These are phyloP conservation scores for Nigrograna mackinnonii DNA, from an alignment of 2,329 filamentous ascomycete genomes.

Conservation along the genomic window DNA sequence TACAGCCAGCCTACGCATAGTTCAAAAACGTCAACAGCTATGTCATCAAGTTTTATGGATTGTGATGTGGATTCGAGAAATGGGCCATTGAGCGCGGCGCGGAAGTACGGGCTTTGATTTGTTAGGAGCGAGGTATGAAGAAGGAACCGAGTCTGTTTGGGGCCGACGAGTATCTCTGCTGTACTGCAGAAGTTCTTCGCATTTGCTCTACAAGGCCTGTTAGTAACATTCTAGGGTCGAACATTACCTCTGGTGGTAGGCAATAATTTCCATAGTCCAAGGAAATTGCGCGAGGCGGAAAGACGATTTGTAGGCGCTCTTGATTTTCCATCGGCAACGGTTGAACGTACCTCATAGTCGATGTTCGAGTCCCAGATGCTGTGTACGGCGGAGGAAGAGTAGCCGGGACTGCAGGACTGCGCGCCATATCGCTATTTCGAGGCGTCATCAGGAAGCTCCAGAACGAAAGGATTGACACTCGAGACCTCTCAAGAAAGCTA, in stretches of 20 bases:
- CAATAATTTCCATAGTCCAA: too few species aligned
- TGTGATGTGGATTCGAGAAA: conserved; percentile 51
- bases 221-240: too few species aligned
- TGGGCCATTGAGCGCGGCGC: conserved; percentile 51
- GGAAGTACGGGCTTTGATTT: conserved; percentile 53
- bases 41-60: conserved; percentile 47
- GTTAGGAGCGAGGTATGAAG: conserved; percentile 55
- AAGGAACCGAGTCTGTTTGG: conserved; percentile 43
- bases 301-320: too few species aligned
- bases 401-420: conserved; percentile 16
- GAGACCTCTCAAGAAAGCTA: not conserved
- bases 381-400: conserved; percentile 35
- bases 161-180: conserved; percentile 43
- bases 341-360: conserved; percentile 9
- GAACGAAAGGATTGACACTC: not conserved
- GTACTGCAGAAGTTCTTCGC: conserved; percentile 46
- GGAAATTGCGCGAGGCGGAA: too few species aligned
- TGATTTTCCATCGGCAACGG: too few species aligned
- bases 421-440: conserved; percentile 3
- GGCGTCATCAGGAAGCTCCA: too few species aligned
- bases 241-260: too few species aligned
- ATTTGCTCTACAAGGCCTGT: conserved; percentile 43
- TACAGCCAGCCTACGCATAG: conserved; percentile 58
- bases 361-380: conserved; percentile 12
- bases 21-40: conserved; percentile 51